Evolutionary conservation across 768 basidiomycete species (phyloP).

Genomic region (Daedaleopsis nitida): DNA sequence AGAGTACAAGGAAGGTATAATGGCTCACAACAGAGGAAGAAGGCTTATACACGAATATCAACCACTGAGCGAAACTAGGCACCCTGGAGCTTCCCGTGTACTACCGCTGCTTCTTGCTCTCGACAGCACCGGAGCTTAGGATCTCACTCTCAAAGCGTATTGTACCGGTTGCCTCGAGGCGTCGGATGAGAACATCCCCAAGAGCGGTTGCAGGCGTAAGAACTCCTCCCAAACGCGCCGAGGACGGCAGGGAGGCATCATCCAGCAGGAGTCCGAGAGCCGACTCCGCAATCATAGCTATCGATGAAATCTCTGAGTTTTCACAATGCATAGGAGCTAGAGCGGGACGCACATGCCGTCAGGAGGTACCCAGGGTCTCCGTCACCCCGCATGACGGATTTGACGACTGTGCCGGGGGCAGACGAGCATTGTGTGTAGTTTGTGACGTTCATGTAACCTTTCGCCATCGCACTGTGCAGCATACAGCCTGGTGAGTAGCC

Average conservation of each 20-base stretch:
- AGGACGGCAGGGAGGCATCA: slow-evolving; percentile 52
- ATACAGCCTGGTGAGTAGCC: too few species aligned
- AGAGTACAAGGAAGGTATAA: too few species aligned
- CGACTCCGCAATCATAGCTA: slow-evolving; percentile 78
- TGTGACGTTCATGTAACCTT: slow-evolving; percentile 60
- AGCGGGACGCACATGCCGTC: slow-evolving; percentile 30
- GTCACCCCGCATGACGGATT: slow-evolving; percentile 60
- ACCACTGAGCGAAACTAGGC: too few species aligned
- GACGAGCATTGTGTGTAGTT: slow-evolving; percentile 71
- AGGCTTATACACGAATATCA: too few species aligned
- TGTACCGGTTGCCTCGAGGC: slow-evolving; percentile 59
- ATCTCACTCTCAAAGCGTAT: slow-evolving; percentile 61
- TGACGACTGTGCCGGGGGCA: slow-evolving; percentile 37
- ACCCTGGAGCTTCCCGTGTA: neutral
- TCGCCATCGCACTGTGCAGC: slow-evolving; percentile 49
- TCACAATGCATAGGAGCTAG: slow-evolving; percentile 4
- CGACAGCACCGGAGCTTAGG: slow-evolving; percentile 23
- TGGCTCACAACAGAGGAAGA: too few species aligned
- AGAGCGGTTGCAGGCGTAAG: slow-evolving; percentile 85
- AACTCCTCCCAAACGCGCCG: slow-evolving; percentile 70
- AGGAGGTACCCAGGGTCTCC: slow-evolving; percentile 71
- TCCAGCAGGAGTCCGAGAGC: slow-evolving; percentile 72
- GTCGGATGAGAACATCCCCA: slow-evolving; percentile 71
- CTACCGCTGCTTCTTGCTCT: slow-evolving; percentile 17
- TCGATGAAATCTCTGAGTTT: neutral